Evolutionary conservation across 2,329 filamentous ascomycete species (phyloP).

Genomic region (Fonsecaea pugnacius): DNA sequence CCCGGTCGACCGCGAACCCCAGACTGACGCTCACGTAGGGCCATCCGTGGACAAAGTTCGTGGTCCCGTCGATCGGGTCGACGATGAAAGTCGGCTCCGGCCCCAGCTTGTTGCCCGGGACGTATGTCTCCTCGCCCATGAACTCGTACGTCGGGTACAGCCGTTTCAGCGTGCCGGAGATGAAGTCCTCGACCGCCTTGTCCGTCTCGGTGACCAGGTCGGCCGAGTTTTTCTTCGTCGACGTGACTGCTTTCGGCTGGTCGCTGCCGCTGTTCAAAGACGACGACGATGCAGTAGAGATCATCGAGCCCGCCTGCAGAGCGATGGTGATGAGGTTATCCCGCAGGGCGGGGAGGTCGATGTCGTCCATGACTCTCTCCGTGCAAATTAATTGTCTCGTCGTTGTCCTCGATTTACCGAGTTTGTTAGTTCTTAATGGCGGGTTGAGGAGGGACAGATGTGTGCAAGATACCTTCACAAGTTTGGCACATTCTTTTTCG

Average conservation of each 20-base stretch:
- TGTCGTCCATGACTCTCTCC: conserved; percentile 12
- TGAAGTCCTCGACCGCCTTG: conserved; percentile 63
- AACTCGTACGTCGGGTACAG: conserved; percentile 58
- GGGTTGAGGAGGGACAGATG: background rate
- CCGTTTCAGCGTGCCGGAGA: conserved; percentile 55
- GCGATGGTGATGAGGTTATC: conserved; percentile 49
- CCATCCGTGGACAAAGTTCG: conserved; percentile 67
- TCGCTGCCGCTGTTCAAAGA: background rate
- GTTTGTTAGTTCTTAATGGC: background rate
- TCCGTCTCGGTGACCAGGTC: conserved; percentile 69
- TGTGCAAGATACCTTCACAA: background rate
- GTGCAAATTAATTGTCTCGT: background rate
- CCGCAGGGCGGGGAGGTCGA: conserved; percentile 42
- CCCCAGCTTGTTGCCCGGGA: conserved; percentile 57
- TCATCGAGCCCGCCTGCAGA: conserved; percentile 48
- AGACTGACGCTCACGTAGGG: conserved; percentile 64
- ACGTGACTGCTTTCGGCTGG: conserved; percentile 37
- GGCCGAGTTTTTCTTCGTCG: conserved; percentile 57
- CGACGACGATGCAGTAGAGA: conserved; percentile 48
- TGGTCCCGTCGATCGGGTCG: conserved; percentile 68
- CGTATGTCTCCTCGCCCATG: conserved; percentile 66
- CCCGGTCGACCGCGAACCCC: conserved; percentile 57
- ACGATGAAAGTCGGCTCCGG: conserved; percentile 63
- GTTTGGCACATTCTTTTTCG: background rate
- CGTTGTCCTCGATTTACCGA: background rate